Evolutionary conservation across 1,139 yeast species (phyloP).

Genomic region (Candida tropicalis): DNA sequence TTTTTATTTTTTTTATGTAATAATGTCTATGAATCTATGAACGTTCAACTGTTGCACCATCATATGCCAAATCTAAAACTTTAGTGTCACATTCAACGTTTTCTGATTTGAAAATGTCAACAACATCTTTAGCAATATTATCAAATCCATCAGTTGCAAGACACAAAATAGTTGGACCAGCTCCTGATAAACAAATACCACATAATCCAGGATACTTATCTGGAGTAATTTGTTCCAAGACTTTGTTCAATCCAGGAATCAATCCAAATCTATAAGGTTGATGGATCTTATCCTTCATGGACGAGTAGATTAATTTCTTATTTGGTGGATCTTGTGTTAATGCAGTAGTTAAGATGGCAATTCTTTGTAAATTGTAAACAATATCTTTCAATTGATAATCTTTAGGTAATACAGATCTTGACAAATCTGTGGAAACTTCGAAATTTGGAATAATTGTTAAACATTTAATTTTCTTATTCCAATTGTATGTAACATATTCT

Average conservation of each 20-base stretch:
- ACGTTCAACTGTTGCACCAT: conserved; percentile 65
- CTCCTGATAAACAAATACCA: conserved; percentile 95
- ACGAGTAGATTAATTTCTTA: conserved; percentile 79
- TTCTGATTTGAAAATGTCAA: conserved; percentile 66
- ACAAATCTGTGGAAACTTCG: conserved; percentile 89
- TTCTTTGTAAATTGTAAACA: conserved; percentile 74
- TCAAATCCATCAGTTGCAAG: conserved; percentile 89
- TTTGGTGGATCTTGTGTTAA: conserved; percentile 82
- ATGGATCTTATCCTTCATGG: conserved; percentile 96
- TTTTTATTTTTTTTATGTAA: neutral
- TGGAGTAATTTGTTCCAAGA: conserved; percentile 81
- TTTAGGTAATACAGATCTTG: conserved; percentile 85
- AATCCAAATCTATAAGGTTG: conserved; percentile 92
- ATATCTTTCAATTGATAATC: conserved; percentile 81
- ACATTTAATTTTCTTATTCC: conserved; percentile 83
- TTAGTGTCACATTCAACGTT: conserved; percentile 79
- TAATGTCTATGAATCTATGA: neutral
- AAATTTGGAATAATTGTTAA: conserved; percentile 90
- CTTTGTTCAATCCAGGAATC: conserved; percentile 88
- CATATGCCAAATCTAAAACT: conserved; percentile 80
- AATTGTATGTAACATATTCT: conserved; percentile 82
- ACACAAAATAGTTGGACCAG: conserved; percentile 96
- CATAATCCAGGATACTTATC: conserved; percentile 78
- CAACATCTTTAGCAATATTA: conserved; percentile 75
- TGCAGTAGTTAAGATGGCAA: conserved; percentile 63